Evolutionary conservation across 768 basidiomycete genomes (phyloP).

Genomic region (Lactarius hatsudake): DNA sequence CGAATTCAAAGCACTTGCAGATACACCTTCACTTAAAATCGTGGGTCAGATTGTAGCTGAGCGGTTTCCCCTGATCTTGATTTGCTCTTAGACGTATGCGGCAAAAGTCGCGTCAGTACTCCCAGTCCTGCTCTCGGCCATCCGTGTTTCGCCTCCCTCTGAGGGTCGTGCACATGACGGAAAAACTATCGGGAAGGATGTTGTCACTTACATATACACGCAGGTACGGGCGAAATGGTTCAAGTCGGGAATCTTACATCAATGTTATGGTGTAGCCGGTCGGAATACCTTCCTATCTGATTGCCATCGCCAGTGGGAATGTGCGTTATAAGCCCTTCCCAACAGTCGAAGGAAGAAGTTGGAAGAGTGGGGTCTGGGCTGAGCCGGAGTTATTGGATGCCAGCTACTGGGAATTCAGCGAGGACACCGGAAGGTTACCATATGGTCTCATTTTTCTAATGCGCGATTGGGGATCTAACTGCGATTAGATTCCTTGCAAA

Average conservation of each 20-base stretch:
- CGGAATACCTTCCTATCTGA: constrained; percentile 87
- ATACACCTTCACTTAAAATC: constrained; percentile 85
- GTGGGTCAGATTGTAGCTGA: constrained; percentile 40
- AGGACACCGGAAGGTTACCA: constrained; percentile 72
- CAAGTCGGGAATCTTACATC: background rate
- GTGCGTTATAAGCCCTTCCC: constrained; percentile 69
- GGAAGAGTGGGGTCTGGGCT: constrained; percentile 88
- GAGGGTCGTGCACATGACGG: constrained; percentile 70
- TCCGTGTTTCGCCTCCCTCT: constrained; percentile 71
- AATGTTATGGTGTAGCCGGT: constrained; percentile 51
- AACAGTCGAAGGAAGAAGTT: constrained; percentile 56
- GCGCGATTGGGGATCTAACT: background rate
- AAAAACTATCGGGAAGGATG: constrained; percentile 69
- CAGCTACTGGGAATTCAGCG: constrained; percentile 84
- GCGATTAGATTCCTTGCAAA: constrained; percentile 62
- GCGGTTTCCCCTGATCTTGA: constrained; percentile 8
- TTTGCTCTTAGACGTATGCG: constrained; percentile 63
- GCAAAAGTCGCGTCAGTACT: constrained; percentile 75
- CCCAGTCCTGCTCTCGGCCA: constrained; percentile 83
- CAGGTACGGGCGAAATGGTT: constrained; percentile 50
- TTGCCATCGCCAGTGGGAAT: constrained; percentile 88
- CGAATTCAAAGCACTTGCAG: constrained; percentile 37
- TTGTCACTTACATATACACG: constrained; percentile 69
- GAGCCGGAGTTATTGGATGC: constrained; percentile 80
- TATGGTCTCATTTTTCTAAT: background rate